Conservation (phyloP, 164 flowering plant species). For the Chloranthus sessilifolius region DNA sequence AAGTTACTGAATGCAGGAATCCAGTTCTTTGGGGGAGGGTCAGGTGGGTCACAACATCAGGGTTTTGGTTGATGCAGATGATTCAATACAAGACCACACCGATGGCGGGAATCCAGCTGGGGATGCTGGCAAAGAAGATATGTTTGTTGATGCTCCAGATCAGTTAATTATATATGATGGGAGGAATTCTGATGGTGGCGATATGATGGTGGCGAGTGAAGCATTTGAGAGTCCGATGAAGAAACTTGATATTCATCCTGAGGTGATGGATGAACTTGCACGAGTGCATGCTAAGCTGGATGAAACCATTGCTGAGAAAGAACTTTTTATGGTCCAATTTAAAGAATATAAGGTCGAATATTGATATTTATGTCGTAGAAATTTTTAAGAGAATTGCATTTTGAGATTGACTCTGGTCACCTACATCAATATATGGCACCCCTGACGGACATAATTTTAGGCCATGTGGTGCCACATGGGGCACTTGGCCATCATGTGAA, state of each 20-base stretch:
- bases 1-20: conserved; percentile 23
- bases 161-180: conserved; percentile 29
- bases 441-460: no score
- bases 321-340: conserved; percentile 27
- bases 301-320: conserved; percentile 52
- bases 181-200: conserved; percentile 20
- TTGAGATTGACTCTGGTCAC: no score
- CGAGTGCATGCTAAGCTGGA: conserved; percentile 20
- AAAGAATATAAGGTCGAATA: conserved; percentile 28
- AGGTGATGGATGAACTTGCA: conserved; percentile 24
- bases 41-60: conserved; percentile 20
- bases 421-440: no score
- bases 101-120: conserved; percentile 32
- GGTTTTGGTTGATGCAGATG: conserved; percentile 14
- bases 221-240: conserved; percentile 22
- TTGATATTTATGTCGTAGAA: neutral
- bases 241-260: conserved; percentile 14
- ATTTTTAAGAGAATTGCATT: neutral
- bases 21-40: conserved; percentile 22
- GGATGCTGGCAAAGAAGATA: conserved; percentile 58
- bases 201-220: conserved; percentile 14
- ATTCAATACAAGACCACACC: conserved; percentile 13
- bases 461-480: neutral
- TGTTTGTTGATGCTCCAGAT: conserved; percentile 73
- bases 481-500: neutral